Evolutionary conservation across 495 filamentous ascomycete species (phyloP).

Genomic region (Aspergillus indologenus): DNA sequence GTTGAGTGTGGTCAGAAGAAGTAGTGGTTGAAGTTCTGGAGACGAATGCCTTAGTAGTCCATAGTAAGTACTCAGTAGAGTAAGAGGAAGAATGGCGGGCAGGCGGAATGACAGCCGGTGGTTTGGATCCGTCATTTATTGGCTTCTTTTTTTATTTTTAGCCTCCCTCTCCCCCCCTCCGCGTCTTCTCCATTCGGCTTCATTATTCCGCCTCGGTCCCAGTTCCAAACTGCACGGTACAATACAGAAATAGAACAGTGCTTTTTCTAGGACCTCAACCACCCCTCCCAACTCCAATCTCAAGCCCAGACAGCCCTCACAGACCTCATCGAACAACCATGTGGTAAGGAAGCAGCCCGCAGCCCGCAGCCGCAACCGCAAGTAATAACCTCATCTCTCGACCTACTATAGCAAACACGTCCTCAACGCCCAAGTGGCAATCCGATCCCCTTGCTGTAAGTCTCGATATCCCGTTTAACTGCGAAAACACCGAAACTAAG

Average conservation of each 20-base stretch:
- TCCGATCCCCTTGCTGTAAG: conserved; percentile 93
- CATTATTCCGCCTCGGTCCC: background rate
- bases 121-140: conserved; percentile 7
- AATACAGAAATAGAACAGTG: conserved; percentile 69
- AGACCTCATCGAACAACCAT: no score
- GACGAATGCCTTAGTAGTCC: no score
- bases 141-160: conserved; percentile 18
- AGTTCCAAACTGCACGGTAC: background rate
- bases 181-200: background rate
- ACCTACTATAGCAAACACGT: conserved; percentile 74
- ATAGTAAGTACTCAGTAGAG: no score
- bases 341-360: conserved; percentile 9
- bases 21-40: no score
- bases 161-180: conserved; percentile 13
- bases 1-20: no score
- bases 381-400: background rate
- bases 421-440: conserved; percentile 94
- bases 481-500: no score
- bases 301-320: no score
- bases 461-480: no score
- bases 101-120: conserved; percentile 2
- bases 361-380: background rate
- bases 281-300: background rate
- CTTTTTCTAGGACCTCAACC: no score
- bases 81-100: background rate